Percentiles rank a stretch among this genome's conserved stretches.
phyloP scores from a whole-genome alignment of 495 filamentous ascomycete genomes.

The Penicillium dipodomyicola region DNA sequence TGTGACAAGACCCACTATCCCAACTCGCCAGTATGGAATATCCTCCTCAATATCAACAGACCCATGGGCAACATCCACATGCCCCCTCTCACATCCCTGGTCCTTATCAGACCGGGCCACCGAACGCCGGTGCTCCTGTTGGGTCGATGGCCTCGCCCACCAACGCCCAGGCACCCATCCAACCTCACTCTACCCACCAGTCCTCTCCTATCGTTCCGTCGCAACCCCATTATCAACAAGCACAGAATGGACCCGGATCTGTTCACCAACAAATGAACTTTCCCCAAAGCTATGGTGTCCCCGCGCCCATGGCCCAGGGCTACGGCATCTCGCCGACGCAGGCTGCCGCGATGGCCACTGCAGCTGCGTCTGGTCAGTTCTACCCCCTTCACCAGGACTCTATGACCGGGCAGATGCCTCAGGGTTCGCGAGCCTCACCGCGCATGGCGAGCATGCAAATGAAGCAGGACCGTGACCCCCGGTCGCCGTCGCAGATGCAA shows the following conservation, averaged over 20 bases:
- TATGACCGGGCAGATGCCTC: conserved; percentile 48
- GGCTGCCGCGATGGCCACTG: conserved; percentile 57
- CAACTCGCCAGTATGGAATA: conserved; percentile 51
- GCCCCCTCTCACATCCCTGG: conserved; percentile 50
- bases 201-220: conserved; percentile 55
- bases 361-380: conserved; percentile 54
- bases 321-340: conserved; percentile 54
- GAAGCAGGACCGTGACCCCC: conserved; percentile 51
- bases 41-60: conserved; percentile 53
- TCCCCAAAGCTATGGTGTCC: conserved; percentile 50
- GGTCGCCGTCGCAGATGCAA: conserved; percentile 50
- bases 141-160: conserved; percentile 53
- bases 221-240: conserved; percentile 51
- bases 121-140: conserved; percentile 44
- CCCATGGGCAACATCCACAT: conserved; percentile 55
- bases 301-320: conserved; percentile 46
- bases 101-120: conserved; percentile 47
- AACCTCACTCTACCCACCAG: conserved; percentile 50
- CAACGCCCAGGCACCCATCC: conserved; percentile 52
- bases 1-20: conserved; percentile 33
- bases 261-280: conserved; percentile 55
- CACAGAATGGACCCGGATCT: conserved; percentile 45
- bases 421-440: conserved; percentile 49
- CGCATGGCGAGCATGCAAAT: conserved; percentile 51
- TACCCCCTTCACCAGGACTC: conserved; percentile 49